Conservation (phyloP, 768 basidiomycete genomes). For the Phallus indusiatus region DNA sequence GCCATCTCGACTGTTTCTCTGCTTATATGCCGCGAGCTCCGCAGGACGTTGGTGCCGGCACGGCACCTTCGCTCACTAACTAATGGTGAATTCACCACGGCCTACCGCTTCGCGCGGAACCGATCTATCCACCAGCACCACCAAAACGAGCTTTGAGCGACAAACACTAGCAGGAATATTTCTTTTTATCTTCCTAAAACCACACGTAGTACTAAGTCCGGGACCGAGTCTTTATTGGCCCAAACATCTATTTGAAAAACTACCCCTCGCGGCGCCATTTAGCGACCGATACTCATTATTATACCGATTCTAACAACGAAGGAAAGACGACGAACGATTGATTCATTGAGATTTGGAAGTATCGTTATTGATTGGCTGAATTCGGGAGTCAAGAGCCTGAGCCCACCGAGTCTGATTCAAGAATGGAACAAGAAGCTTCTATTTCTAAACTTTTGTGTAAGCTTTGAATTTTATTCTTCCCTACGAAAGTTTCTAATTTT, state of each 20-base stretch:
- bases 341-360: conserved; percentile 57
- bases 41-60: too few relatives aligned
- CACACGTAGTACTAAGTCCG: conserved; percentile 20
- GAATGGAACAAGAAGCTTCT: conserved; percentile 13
- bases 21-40: too few relatives aligned
- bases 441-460: conserved; percentile 16
- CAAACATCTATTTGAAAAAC: conserved; percentile 48
- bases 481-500: not conserved
- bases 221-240: conserved; percentile 31
- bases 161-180: too few relatives aligned
- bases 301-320: not conserved
- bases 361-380: conserved; percentile 71
- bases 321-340: conserved; percentile 33
- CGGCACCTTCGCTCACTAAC: too few relatives aligned
- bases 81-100: too few relatives aligned
- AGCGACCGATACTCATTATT: not conserved
- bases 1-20: too few relatives aligned
- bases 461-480: conserved; percentile 3
- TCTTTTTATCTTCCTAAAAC: too few relatives aligned
- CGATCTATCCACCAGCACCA: too few relatives aligned
- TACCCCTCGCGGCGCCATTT: conserved; percentile 42
- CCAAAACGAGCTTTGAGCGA: too few relatives aligned
- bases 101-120: too few relatives aligned
- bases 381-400: conserved; percentile 32
- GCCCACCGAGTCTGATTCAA: conserved; percentile 23